phyloP scores from a whole-genome alignment of 106 monocot genomes.

The Dioscorea zingiberensis region DNA sequence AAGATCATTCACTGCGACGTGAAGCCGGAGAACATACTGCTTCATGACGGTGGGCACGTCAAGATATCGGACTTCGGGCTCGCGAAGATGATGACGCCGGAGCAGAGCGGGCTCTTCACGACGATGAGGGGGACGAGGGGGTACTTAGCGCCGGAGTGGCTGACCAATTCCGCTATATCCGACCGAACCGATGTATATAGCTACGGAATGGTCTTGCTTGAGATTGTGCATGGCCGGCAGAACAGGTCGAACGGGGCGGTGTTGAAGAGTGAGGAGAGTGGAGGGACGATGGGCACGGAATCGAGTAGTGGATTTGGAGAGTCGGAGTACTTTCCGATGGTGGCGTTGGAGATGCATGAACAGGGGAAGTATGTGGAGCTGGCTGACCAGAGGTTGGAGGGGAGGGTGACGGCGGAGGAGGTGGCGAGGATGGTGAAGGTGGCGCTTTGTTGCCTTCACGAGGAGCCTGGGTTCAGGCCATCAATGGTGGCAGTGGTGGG shows the following conservation, averaged over 20 bases:
- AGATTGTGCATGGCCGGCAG: constrained; percentile 65
- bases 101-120: constrained; percentile 67
- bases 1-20: constrained; percentile 88
- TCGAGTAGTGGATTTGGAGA: not conserved
- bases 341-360: constrained; percentile 80
- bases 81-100: constrained; percentile 72
- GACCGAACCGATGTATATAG: constrained; percentile 92
- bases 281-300: not conserved
- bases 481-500: not conserved
- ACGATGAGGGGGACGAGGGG: constrained; percentile 86
- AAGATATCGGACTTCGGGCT: constrained; percentile 91
- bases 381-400: constrained; percentile 55
- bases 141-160: constrained; percentile 92
- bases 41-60: constrained; percentile 44
- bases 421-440: constrained; percentile 53
- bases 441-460: constrained; percentile 63
- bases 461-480: not conserved
- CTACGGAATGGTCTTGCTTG: constrained; percentile 89
- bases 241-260: constrained; percentile 45
- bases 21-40: constrained; percentile 91
- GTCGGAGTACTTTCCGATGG: constrained; percentile 53
- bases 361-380: constrained; percentile 39
- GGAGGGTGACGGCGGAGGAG: constrained; percentile 37
- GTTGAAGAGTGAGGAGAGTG: constrained; percentile 6
- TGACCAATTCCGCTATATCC: constrained; percentile 73